Evolutionary conservation across 192 early-diverging fungal genomes (phyloP).

Genomic region (Rhizophlyctis rosea): DNA sequence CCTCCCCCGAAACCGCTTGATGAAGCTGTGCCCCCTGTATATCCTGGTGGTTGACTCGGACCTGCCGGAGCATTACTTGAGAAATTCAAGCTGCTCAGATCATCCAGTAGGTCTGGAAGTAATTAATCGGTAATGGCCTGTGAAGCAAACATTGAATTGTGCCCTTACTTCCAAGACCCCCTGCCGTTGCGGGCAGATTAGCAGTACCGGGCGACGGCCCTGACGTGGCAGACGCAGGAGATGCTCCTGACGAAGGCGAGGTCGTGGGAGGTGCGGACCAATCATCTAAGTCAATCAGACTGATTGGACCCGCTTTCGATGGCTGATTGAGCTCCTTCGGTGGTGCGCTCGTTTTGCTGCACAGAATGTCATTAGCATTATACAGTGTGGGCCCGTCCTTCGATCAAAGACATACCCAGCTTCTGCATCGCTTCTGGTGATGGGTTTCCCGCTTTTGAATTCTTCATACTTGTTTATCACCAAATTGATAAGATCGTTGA

Average conservation of each 20-base stretch:
- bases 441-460: constrained; percentile 42
- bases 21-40: background rate
- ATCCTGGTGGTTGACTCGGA: background rate
- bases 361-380: constrained; percentile 1
- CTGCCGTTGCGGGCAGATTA: background rate
- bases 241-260: background rate
- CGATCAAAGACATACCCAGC: constrained; percentile 7
- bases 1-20: background rate
- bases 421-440: constrained; percentile 18
- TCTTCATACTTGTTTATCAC: constrained; percentile 70
- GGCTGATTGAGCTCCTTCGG: background rate
- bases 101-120: constrained; percentile 22
- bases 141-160: no score
- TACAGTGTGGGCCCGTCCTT: constrained; percentile 7
- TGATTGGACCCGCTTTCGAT: constrained; percentile 33
- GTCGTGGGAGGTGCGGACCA: constrained; percentile 15
- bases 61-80: background rate
- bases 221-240: background rate
- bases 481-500: constrained; percentile 79
- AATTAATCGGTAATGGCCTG: no score
- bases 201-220: constrained; percentile 8
- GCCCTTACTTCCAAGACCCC: constrained; percentile 3
- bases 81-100: constrained; percentile 36
- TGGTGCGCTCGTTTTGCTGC: background rate
- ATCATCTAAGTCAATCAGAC: constrained; percentile 57